Evolutionary conservation across 768 basidiomycete species (phyloP).

Genomic region (Amyloporia xantha): DNA sequence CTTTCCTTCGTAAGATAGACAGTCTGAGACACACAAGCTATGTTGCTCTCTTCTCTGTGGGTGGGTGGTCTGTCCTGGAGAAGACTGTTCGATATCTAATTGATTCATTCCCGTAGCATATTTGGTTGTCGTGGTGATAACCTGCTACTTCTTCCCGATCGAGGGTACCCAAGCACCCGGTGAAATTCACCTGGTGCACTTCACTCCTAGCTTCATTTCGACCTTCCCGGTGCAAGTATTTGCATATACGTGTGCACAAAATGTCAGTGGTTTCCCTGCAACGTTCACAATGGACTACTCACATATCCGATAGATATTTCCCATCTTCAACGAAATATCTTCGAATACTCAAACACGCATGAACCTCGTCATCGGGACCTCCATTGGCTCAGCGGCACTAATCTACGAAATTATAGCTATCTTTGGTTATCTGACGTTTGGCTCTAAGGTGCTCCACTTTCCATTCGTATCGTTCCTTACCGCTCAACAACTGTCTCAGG

Average conservation of each 20-base stretch:
- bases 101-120: slow-evolving; percentile 42
- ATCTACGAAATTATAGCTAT: slow-evolving; percentile 86
- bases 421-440: slow-evolving; percentile 92
- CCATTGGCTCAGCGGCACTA: slow-evolving; percentile 78
- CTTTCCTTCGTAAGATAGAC: slow-evolving; percentile 78
- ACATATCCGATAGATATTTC: slow-evolving; percentile 59
- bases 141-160: slow-evolving; percentile 72
- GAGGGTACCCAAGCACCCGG: slow-evolving; percentile 57
- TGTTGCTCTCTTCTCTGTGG: slow-evolving; percentile 84
- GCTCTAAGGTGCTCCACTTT: slow-evolving; percentile 55
- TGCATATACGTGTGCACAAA: slow-evolving; percentile 89
- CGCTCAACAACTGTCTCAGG: slow-evolving; percentile 33
- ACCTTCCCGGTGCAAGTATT: slow-evolving; percentile 94
- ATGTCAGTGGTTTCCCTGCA: slow-evolving; percentile 43
- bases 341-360: slow-evolving; percentile 75
- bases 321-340: slow-evolving; percentile 87
- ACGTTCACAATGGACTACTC: background rate
- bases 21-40: slow-evolving; percentile 89
- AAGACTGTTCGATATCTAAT: background rate
- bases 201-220: slow-evolving; percentile 72
- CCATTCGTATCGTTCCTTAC: background rate
- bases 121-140: slow-evolving; percentile 71
- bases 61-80: slow-evolving; percentile 36
- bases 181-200: slow-evolving; percentile 63
- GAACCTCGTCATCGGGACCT: slow-evolving; percentile 81